Conservation (phyloP, 306 rosid genomes). For the Pachyrhizus erosus region DNA sequence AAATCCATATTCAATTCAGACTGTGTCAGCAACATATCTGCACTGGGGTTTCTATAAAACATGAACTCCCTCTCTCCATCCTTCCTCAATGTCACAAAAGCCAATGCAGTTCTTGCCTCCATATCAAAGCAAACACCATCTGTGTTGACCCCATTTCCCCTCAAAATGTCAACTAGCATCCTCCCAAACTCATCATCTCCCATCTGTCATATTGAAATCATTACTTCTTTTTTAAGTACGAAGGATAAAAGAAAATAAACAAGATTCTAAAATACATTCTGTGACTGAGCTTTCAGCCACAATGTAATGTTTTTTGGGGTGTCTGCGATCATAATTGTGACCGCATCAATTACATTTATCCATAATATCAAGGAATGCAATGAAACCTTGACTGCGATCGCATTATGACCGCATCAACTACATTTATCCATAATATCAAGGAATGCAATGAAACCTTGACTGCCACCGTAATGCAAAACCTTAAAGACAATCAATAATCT, state of each 20-base stretch:
- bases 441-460: background rate
- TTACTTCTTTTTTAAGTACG: background rate
- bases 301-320: background rate
- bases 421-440: background rate
- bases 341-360: background rate
- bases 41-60: constrained; percentile 79
- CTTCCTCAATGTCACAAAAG: constrained; percentile 66
- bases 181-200: constrained; percentile 78
- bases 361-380: background rate
- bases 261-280: background rate
- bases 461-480: background rate
- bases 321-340: background rate
- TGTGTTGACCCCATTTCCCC: constrained; percentile 55
- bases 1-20: constrained; percentile 59
- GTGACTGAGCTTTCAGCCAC: background rate
- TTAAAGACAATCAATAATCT: background rate
- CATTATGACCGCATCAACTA: background rate
- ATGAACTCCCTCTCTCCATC: constrained; percentile 83
- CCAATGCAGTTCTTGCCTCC: constrained; percentile 76
- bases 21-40: constrained; percentile 68
- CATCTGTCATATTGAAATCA: constrained; percentile 45
- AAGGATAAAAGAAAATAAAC: background rate
- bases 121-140: constrained; percentile 61
- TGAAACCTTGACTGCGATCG: background rate
- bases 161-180: constrained; percentile 66